Evolutionary conservation across 2,329 filamentous ascomycete genomes (phyloP), one percentile per base, ranked within the genome.

Genomic region (Emydomyces testavorans): DNA sequence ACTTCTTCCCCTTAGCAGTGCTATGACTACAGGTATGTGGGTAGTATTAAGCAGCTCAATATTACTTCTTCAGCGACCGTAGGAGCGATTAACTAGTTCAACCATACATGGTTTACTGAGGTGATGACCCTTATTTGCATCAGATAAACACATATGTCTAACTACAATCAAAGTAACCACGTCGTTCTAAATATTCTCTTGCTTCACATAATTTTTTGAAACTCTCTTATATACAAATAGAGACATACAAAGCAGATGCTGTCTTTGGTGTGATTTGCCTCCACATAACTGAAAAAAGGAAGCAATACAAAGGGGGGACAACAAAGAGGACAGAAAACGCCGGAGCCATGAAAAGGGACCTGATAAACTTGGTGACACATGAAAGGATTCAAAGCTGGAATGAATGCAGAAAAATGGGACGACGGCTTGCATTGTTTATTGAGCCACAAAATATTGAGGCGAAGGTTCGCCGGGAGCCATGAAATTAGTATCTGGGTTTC

Each of bases 401-500:
- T 50, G 52, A 48, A 53, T 16, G 16, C 11, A 13, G 35, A 38
- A 28, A 16, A 38, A 24, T 13, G 37, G 15, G 18, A 54, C 32
- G 39, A 36, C 11, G 4, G 20, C 5, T 37, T 20, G 26, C 49
- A n/a, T 37, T 46, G 20, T 37, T 35, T 46, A 38, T 43, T 50
- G 44, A 41, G 36, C 45, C 42, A 40, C 32, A 24, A 37, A 40
- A 16, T 49, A 49, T 42, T 50, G 46, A 13, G 46, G 23, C 13
- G 49, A 26, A 11, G 43, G 69, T 56, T 72, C 70, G 50, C 83
- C 84, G 18, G 82, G 74, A 46, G 83, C 83, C 81, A 88, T 83
- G 57, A 86, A 78, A 69, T 88, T 86, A 48, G 80, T 88, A 65
- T 84, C 75, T 49, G 83, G 78, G 69, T 88, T 85, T 52, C 82